These are phyloP conservation scores for Tubosaeta brunneosetosa DNA, from an alignment of 768 basidiomycete species.

Conservation along the genomic window DNA sequence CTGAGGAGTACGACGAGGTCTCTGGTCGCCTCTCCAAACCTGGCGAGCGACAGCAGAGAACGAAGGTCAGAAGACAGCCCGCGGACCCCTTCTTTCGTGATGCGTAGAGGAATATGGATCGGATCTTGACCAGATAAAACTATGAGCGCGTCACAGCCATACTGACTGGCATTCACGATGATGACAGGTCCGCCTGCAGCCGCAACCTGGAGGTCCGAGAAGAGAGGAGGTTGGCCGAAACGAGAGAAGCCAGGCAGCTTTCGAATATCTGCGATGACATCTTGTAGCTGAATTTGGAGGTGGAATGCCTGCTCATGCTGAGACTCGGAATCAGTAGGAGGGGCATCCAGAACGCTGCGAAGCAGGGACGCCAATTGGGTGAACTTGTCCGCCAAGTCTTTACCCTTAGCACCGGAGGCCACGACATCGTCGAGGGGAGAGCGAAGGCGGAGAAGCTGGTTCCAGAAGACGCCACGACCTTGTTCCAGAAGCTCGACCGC, in stretches of 20 bases:
- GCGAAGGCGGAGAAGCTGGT: conserved; percentile 9
- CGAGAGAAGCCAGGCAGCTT: conserved; percentile 16
- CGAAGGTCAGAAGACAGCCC: background rate
- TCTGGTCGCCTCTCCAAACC: background rate
- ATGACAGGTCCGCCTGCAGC: conserved; percentile 26
- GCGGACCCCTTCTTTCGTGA: background rate
- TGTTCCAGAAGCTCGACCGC: too few relatives aligned
- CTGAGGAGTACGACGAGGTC: conserved; percentile 7
- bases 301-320: background rate
- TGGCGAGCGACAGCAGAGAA: background rate
- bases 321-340: background rate
- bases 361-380: conserved; percentile 5
- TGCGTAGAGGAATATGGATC: conserved; percentile 1
- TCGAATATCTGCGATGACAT: conserved; percentile 14
- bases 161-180: conserved; percentile 27
- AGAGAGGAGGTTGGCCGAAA: conserved; percentile 21
- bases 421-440: conserved; percentile 1
- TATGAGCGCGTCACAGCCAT: conserved; percentile 32
- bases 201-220: conserved; percentile 8
- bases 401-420: background rate
- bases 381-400: background rate
- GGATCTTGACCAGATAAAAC: conserved; percentile 6
- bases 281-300: background rate
- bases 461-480: too few relatives aligned
- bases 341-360: background rate